Evolutionary conservation across 345 rosid genomes (phyloP), one percentile per base, ranked within the genome.

Genomic region (Citrus trifoliata): DNA sequence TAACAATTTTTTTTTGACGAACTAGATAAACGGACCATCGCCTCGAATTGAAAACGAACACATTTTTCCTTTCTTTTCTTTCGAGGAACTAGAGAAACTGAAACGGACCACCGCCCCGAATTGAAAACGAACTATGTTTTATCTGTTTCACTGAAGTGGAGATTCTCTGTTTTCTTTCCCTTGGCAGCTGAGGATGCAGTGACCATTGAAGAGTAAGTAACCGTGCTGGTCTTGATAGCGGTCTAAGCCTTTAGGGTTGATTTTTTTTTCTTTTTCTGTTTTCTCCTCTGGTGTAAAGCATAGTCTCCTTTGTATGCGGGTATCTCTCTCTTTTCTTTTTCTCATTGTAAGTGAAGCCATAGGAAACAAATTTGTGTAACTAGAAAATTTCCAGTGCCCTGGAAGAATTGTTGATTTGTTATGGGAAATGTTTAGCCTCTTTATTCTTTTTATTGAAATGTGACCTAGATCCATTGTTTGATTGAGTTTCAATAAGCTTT

Each of bases 181-280:
- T 53, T 53, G 79, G 88, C 92, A 89, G 92, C 75, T 65, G 82
- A 79, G 74, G 82, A 74, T 71, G 74, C 79, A 42, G 60, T 82
- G 80, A 74, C 78, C 46, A 37, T 71, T 56, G 82, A 80, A 79
- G 85, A 83, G 65, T 67, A 35, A 80, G 80, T 66, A 77, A 75
- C 38, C 24, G 35, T 8, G 55, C 30, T 19, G 78, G 74, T 67
- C 46, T 46, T 70, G 70, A 66, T 62, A 73, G 76, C 40, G 71
- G 81, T 30, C 67, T 46, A 55, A 80, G 78, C 37, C 72, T 74
- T 63, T 58, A 73, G 78, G 83, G 82, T 58, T 65, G 76, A 78
- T 5, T 35, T 75, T 38, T 61, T 63, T 68, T 53, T 6, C 2
- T 18, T 53, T 18, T 18, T 53, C 58, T 5, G 19, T 6, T 18